A percentile compares a stretch with the other conserved stretches of the same genome.
Evolutionary conservation across 352 stramenopile genomes (phyloP).

Genomic region (Phytopythium chamaehyphon): DNA sequence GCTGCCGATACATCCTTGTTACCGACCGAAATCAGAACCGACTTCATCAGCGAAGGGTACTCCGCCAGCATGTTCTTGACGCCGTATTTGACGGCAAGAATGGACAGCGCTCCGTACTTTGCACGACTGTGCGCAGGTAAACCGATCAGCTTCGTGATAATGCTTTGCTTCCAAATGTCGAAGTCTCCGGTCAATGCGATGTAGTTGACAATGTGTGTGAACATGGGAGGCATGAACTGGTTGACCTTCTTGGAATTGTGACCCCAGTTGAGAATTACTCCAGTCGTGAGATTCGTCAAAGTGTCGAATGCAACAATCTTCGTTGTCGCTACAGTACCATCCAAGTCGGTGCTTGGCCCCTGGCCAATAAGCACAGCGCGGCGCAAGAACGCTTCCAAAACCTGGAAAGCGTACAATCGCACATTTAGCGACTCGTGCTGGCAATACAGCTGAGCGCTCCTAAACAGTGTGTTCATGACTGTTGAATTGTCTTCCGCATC

Average conservation of each 20-base stretch:
- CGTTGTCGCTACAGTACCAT: too few species aligned
- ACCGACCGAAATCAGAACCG: constrained; percentile 53
- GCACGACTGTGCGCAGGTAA: constrained; percentile 57
- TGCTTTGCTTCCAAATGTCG: constrained; percentile 38
- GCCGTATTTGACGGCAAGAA: constrained; percentile 47
- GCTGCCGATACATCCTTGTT: constrained; percentile 72
- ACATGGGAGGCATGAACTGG: constrained; percentile 83
- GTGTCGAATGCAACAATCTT: constrained; percentile 24
- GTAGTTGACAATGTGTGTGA: constrained; percentile 68
- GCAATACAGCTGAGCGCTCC: constrained; percentile 45
- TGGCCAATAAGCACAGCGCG: constrained; percentile 49
- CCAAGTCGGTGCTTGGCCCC: constrained; percentile 18
- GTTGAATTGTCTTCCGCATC: background rate
- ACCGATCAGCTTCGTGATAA: constrained; percentile 47
- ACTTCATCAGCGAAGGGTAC: constrained; percentile 45
- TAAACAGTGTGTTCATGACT: constrained; percentile 59
- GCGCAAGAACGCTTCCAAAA: constrained; percentile 71
- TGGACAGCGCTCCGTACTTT: constrained; percentile 61
- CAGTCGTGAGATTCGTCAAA: constrained; percentile 42
- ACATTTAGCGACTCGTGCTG: constrained; percentile 58
- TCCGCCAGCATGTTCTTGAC: constrained; percentile 37
- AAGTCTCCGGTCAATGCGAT: constrained; percentile 37
- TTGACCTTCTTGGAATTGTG: constrained; percentile 84
- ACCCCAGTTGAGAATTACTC: constrained; percentile 79
- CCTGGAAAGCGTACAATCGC: constrained; percentile 77